phyloP scores from a whole-genome alignment of 306 rosid species.

The Glycine tomentella region DNA sequence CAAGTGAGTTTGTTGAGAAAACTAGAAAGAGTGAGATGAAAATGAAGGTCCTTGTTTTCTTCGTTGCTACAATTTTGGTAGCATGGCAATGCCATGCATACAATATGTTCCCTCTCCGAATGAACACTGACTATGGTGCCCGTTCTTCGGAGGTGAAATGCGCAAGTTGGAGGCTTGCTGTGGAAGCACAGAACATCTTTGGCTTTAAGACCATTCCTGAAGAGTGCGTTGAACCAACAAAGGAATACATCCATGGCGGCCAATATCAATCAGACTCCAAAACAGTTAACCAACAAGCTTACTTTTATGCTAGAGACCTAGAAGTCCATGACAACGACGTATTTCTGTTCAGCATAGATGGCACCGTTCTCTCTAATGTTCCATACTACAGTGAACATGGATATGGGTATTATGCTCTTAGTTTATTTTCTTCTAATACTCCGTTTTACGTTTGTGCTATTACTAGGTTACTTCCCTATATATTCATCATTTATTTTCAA shows the following conservation, averaged over 20 bases:
- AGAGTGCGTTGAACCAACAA: constrained; percentile 32
- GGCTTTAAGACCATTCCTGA: constrained; percentile 55
- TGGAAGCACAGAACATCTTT: constrained; percentile 60
- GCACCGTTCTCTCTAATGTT: constrained; percentile 65
- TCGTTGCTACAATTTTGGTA: neutral
- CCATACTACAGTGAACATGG: constrained; percentile 61
- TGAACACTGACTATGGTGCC: constrained; percentile 4
- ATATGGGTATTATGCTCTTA: constrained; percentile 52
- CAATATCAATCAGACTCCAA: constrained; percentile 61
- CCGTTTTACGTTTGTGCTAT: too few relatives aligned
- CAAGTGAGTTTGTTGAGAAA: too few relatives aligned
- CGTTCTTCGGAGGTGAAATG: constrained; percentile 39
- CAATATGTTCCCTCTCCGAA: constrained; percentile 53
- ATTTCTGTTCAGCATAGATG: constrained; percentile 65
- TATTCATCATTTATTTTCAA: too few relatives aligned
- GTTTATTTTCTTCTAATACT: too few relatives aligned
- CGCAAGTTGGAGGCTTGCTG: constrained; percentile 69
- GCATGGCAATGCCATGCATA: constrained; percentile 32
- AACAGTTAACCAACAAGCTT: constrained; percentile 46
- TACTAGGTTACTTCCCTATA: too few relatives aligned
- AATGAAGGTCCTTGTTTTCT: neutral
- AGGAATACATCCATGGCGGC: constrained; percentile 30
- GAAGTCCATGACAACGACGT: constrained; percentile 40
- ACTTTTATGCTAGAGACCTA: constrained; percentile 33
- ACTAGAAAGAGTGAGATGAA: neutral